These are phyloP conservation scores for Yarrowia keelungensis DNA, from an alignment of 805 yeast genomes.

Conservation along the genomic window DNA sequence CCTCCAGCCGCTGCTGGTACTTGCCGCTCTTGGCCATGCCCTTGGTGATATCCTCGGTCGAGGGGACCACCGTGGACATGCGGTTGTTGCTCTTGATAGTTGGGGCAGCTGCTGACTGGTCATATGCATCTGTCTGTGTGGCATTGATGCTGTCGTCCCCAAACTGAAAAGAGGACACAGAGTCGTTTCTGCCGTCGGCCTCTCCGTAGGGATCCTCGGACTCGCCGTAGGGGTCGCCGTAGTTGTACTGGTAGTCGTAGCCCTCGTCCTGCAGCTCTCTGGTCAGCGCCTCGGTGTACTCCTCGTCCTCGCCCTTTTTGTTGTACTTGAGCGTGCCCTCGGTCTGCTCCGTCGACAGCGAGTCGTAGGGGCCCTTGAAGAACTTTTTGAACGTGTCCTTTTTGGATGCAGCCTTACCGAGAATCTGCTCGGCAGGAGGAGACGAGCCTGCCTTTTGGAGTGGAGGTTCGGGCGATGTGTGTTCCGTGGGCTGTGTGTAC, in stretches of 20 bases:
- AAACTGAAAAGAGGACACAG: slow-evolving; percentile 12
- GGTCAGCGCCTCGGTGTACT: slow-evolving; percentile 26
- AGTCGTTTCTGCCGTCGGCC: not conserved
- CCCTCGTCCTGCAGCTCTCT: slow-evolving; percentile 8
- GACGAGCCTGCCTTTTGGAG: slow-evolving; percentile 23
- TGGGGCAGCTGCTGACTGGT: too few species aligned
- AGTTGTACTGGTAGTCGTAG: slow-evolving; percentile 30
- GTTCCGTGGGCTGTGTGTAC: slow-evolving; percentile 31
- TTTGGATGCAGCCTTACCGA: slow-evolving; percentile 16
- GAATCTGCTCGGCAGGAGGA: slow-evolving; percentile 32
- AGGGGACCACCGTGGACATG: slow-evolving; percentile 5
- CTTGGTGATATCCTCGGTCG: slow-evolving; percentile 11
- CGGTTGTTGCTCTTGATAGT: too few species aligned
- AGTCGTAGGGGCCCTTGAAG: slow-evolving; percentile 32
- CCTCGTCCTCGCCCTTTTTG: slow-evolving; percentile 18
- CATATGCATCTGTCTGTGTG: not conserved
- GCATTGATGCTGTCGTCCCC: slow-evolving; percentile 1
- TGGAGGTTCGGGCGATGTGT: slow-evolving; percentile 23
- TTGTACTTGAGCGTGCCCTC: slow-evolving; percentile 30
- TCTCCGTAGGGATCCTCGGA: not conserved
- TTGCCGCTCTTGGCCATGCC: slow-evolving; percentile 24
- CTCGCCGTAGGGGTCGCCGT: slow-evolving; percentile 22
- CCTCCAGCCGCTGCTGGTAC: slow-evolving; percentile 35
- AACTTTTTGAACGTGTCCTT: slow-evolving; percentile 27
- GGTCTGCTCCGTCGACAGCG: slow-evolving; percentile 13